Base-by-base conservation (phyloP, 345 rosid species). In the Linum lewisii region DNA sequence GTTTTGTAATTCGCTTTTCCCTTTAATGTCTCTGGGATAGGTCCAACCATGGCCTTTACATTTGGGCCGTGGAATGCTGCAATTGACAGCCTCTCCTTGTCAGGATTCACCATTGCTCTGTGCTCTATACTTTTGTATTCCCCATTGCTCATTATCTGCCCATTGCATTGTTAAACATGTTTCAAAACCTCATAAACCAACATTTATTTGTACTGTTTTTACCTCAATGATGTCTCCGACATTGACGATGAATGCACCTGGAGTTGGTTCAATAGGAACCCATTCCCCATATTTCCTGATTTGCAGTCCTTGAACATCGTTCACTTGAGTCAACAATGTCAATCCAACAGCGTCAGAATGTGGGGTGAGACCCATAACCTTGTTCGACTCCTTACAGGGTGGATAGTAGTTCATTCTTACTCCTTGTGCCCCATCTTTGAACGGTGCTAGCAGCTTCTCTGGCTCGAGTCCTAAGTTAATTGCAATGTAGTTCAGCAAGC, bases 401-500 rank as follows among this genome's bases (percentile, higher is more conserved):
- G 82, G 85, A 65, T 81, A 77, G 51, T 75, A 77, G 42, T 78
- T 81, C 70, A 69, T 69, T 63, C 83, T 78, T n/a, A 78, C 57
- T 1, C 66, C 78, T 57, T 78, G 82, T 9, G 0, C 6, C 1
- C 80, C 82, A 19, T 62, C 67, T 57, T 73, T 56, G 42, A 72
- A 78, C 59, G 64, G 25, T 19, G 52, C 57, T 4, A 54, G 45
- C 58, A 76, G 20, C 45, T 58, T 58, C 26, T 68, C 64, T 0
- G 61, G 66, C 18, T 78, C 73, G 4, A 72, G 20, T 49, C 69
- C 57, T 66, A 80, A 45, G 66, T 76, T 77, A 61, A 7, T 64
- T 0, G 69, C 79, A 61, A 80, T 67, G 19, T 38, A 38, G 45
- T 52, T 69, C 56, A 78, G 16, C 14, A 78, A 59, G 21, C 58